Base-by-base conservation (phyloP, 2,329 filamentous ascomycete species). In the Pseudogymnoascus sp. region DNA sequence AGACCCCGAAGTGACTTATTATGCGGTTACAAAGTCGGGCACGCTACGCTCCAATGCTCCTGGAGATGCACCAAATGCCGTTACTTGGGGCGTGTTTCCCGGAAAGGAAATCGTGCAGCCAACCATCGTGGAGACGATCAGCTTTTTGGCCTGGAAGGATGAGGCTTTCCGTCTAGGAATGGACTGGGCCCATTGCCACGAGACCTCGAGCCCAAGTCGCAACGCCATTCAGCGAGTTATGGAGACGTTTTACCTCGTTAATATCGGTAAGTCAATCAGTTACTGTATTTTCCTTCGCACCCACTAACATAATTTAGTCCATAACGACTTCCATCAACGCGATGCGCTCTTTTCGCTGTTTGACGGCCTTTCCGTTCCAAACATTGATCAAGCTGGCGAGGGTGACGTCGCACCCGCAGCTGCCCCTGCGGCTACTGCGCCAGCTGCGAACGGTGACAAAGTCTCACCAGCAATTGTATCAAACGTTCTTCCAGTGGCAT, bases 31-130 rank as follows among this genome's bases (percentile, higher is more conserved):
- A 69, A 92, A 90, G 74, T 81, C 82, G 18, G 92, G 93, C 29
- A 84, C 87, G 62, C 80, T 97, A 62, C 87, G 86, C 74, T 94
- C 91, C 29, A 97, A 99, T 71, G 87, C 91, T 1, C 86, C 87
- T 7, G 84, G 86, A 21, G 91, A 95, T 68, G 90, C 91, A 5
- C 94, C 94, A 37, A 99, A 99, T 70, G 94, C 94, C n/a, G 90
- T 99, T 59, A 99, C 94, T 1, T 99, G 94, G 94, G 94, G 94
- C 75, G 95, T 99, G 35, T 99, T 97, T 79, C 93, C 94, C 0
- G 94, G 94, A 63, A 96, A 97, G 74, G 94, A 99, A 76, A 97
- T 99, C 72, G 92, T 99, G n/a, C 94, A 99, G 75, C 94, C 94
- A 12, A 99, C 94, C n/a, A 97, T 99, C 70, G 94, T 99, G 60